phyloP scores from a whole-genome alignment of 306 rosid species.

The Lagenaria siceraria region DNA sequence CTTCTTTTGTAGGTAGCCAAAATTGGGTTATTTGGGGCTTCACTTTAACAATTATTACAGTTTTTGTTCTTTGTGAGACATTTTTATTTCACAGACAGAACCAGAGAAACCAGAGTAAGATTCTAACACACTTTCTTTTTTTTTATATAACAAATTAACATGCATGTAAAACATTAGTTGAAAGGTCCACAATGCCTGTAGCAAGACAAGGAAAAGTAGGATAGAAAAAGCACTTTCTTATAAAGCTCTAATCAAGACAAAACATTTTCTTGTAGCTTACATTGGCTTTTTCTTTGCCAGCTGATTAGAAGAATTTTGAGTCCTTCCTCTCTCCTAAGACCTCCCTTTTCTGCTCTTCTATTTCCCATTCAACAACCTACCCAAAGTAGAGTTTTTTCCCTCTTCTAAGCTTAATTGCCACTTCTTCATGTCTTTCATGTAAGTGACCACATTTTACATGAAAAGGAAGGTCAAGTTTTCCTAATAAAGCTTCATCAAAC shows the following conservation, averaged over 20 bases:
- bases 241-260: not conserved
- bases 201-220: not conserved
- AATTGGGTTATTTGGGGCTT: not conserved
- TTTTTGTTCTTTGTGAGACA: not conserved
- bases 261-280: not conserved
- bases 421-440: not conserved
- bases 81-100: not conserved
- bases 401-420: not conserved
- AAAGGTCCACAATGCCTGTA: not conserved
- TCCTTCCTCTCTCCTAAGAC: not conserved
- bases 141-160: not conserved
- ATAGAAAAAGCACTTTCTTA: not conserved
- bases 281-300: not conserved
- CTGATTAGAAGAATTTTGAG: not conserved
- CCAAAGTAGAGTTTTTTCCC: not conserved
- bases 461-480: not conserved
- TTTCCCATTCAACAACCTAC: not conserved
- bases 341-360: not conserved
- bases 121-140: not conserved
- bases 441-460: not conserved
- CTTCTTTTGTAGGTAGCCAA: not conserved
- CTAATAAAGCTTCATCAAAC: not conserved
- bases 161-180: not conserved
- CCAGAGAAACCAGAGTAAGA: not conserved
- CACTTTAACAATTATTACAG: not conserved